phyloP scores from a whole-genome alignment of 257 asterid species.

The Paulownia fortunei region DNA sequence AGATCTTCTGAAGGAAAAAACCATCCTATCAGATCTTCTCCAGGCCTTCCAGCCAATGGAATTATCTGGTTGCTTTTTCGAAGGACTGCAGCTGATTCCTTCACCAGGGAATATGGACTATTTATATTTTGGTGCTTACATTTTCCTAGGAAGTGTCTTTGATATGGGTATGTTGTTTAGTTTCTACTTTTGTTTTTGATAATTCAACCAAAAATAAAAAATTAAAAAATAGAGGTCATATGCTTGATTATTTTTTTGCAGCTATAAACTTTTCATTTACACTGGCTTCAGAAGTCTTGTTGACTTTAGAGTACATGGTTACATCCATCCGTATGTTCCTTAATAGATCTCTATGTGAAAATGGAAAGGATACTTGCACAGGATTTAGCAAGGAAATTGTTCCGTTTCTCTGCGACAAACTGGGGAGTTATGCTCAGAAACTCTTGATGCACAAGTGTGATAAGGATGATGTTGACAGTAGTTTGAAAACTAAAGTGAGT shows the following conservation, averaged over 20 bases:
- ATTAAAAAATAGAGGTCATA: conserved; percentile 16
- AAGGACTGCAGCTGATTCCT: conserved; percentile 62
- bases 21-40: conserved; percentile 64
- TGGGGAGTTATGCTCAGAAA: conserved; percentile 64
- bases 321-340: conserved; percentile 61
- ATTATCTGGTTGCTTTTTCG: conserved; percentile 53
- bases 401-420: conserved; percentile 62
- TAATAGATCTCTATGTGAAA: conserved; percentile 43
- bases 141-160: conserved; percentile 63
- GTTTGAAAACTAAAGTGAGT: conserved; percentile 64
- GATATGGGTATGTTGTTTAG: conserved; percentile 58
- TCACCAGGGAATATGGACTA: conserved; percentile 68
- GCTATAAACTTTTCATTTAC: conserved; percentile 68
- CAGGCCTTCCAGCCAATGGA: conserved; percentile 71
- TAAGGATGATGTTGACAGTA: conserved; percentile 50
- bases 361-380: conserved; percentile 44
- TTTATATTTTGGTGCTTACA: conserved; percentile 68
- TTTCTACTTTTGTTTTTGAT: conserved; percentile 16
- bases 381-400: conserved; percentile 54
- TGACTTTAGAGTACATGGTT: conserved; percentile 60
- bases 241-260: conserved; percentile 47
- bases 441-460: conserved; percentile 74
- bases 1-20: conserved; percentile 59
- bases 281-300: conserved; percentile 77
- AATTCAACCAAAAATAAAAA: not conserved